Evolutionary conservation across 1,284 basidiomycete species (phyloP).

Genomic region (Thecaphora thlaspeos): DNA sequence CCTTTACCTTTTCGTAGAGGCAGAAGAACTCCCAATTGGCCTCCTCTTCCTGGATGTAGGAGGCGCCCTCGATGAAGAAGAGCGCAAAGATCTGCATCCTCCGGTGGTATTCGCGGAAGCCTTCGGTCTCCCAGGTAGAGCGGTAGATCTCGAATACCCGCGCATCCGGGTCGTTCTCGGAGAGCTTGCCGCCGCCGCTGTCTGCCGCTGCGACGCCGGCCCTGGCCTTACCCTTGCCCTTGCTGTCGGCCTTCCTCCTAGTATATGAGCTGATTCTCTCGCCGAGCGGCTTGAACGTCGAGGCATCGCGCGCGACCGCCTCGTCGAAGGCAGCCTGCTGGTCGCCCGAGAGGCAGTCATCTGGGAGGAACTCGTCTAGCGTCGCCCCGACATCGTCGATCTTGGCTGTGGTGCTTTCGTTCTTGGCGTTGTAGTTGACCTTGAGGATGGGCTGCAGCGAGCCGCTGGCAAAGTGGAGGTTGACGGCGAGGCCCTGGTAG

Average conservation of each 20-base stretch:
- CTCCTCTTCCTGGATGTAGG: slow-evolving; percentile 71
- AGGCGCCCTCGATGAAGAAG: slow-evolving; percentile 82
- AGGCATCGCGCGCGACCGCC: slow-evolving; percentile 67
- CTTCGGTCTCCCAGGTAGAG: slow-evolving; percentile 77
- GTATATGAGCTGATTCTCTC: slow-evolving; percentile 75
- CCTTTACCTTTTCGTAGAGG: slow-evolving; percentile 37
- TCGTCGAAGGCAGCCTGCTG: slow-evolving; percentile 64
- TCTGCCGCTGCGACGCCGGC: slow-evolving; percentile 27
- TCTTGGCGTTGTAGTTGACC: slow-evolving; percentile 45
- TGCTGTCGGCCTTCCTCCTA: slow-evolving; percentile 55
- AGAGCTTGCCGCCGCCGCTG: slow-evolving; percentile 20
- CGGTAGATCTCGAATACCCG: slow-evolving; percentile 47
- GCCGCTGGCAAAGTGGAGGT: slow-evolving; percentile 83
- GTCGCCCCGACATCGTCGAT: slow-evolving; percentile 83
- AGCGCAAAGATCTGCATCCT: slow-evolving; percentile 91
- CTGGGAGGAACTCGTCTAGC: slow-evolving; percentile 75
- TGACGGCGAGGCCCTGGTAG: slow-evolving; percentile 66
- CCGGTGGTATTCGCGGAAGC: slow-evolving; percentile 89
- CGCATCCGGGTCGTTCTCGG: slow-evolving; percentile 48
- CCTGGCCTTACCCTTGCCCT: slow-evolving; percentile 63
- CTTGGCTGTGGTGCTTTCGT: slow-evolving; percentile 62
- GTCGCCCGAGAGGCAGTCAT: slow-evolving; percentile 60
- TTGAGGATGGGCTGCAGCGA: slow-evolving; percentile 65
- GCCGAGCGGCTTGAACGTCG: slow-evolving; percentile 74
- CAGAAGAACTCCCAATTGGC: slow-evolving; percentile 60